These are phyloP conservation scores for Mycena haematopus DNA, from an alignment of 768 basidiomycete genomes.

Conservation along the genomic window DNA sequence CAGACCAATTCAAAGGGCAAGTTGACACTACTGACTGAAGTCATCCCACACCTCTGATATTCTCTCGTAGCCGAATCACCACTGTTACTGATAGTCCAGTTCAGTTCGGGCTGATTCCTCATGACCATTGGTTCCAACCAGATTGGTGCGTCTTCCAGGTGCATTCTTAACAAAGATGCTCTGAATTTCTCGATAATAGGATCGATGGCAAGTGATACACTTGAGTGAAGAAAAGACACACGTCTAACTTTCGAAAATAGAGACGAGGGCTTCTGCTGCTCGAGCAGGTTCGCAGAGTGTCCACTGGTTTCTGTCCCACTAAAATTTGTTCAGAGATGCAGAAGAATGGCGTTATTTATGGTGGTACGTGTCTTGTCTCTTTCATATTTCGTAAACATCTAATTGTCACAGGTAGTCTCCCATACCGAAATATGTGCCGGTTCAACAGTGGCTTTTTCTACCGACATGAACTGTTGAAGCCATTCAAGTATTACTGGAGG, in stretches of 20 bases:
- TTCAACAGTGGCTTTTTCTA: constrained; percentile 52
- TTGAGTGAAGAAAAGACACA: neutral
- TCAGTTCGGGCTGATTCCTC: constrained; percentile 71
- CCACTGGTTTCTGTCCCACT: too few relatives aligned
- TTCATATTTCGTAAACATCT: constrained; percentile 11
- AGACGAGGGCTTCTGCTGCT: constrained; percentile 65
- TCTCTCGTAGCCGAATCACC: constrained; percentile 36
- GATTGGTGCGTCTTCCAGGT: constrained; percentile 40
- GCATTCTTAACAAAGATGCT: neutral
- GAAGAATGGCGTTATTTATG: constrained; percentile 66
- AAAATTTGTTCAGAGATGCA: constrained; percentile 41
- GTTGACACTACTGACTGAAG: constrained; percentile 26
- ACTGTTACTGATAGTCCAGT: constrained; percentile 42
- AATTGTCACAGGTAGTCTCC: constrained; percentile 16
- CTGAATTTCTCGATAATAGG: constrained; percentile 26
- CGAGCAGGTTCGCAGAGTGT: constrained; percentile 43
- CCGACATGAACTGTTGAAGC: constrained; percentile 55
- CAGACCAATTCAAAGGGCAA: constrained; percentile 73
- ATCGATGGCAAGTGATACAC: constrained; percentile 52
- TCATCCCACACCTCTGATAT: neutral
- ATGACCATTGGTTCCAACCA: constrained; percentile 83
- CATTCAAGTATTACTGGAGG: constrained; percentile 70
- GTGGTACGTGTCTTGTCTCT: constrained; percentile 39
- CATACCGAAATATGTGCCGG: constrained; percentile 31
- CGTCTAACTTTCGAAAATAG: constrained; percentile 34